Evolutionary conservation across 768 basidiomycete genomes (phyloP), one percentile per base, ranked within the genome.

Genomic region (Boletus bicolor): DNA sequence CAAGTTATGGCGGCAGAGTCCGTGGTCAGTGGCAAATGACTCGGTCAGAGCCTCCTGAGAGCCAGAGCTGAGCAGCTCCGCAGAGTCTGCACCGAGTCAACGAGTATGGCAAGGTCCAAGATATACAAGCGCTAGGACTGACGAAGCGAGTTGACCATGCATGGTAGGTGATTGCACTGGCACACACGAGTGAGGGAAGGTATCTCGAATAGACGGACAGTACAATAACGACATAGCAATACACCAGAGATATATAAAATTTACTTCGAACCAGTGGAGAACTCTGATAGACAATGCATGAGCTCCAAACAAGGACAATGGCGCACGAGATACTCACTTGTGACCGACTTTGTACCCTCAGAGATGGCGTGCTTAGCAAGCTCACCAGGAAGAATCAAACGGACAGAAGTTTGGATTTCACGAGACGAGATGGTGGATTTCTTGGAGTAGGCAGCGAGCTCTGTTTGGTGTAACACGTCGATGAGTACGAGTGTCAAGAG

Each of bases 341-440:
- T 86, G 49, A 86, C 85, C 34, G 81, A 82, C 76, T 86, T 86
- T 32, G 83, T 87, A 59, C 89, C 89, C 76, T 92, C 90, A 7
- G 88, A 91, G 75, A 91, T 91, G 64, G 90, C 90, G 68, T 91
- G 90, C 79, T 92, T 91, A 55, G 88, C 86, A 44, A 92, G 80
- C 72, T 91, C 89, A 75, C 89, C 90, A 51, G 89, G 89, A 36
- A 93, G 81, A 69, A 93, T 91, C 59, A 91, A 77, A 54, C 90
- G 82, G 38, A 92, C 91, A 36, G 84, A 79, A 1, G 90, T 93
- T 75, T 93, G 90, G 68, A 93, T 93, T 73, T 93, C 90, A 49
- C 90, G 87, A 42, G 88, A 91, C n/a, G 91, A 91, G 72, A 93
- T 91, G 15, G 90, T 93, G 4, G 89, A 91, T 77, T 90, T 90